phyloP scores from a whole-genome alignment of 768 basidiomycete genomes.

The Suillus subluteus region DNA sequence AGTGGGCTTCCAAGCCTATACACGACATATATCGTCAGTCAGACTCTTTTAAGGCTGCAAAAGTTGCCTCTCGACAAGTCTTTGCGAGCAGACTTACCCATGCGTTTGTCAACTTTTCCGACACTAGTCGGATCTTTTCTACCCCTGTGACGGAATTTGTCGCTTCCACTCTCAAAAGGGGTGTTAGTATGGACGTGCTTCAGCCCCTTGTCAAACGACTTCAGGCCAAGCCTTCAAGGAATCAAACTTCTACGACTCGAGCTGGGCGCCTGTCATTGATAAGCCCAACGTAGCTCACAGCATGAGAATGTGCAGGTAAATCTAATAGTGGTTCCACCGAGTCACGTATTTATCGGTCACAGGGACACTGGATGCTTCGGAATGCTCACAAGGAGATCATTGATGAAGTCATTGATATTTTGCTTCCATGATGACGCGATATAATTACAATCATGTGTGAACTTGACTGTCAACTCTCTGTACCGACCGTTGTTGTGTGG shows the following conservation, averaged over 20 bases:
- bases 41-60: conserved; percentile 13
- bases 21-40: conserved; percentile 18
- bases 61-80: conserved; percentile 14
- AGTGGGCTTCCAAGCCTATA: conserved; percentile 29
- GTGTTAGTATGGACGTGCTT: too few relatives aligned
- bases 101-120: conserved; percentile 23
- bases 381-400: conserved; percentile 24
- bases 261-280: conserved; percentile 28
- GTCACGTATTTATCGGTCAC: conserved; percentile 6
- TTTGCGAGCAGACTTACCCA: conserved; percentile 24
- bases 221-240: too few relatives aligned
- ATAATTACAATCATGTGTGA: conserved; percentile 10
- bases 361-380: conserved; percentile 42
- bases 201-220: too few relatives aligned
- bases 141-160: conserved; percentile 37
- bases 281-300: conserved; percentile 26
- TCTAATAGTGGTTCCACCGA: conserved; percentile 10
- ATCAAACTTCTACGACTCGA: conserved; percentile 30
- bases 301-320: conserved; percentile 39
- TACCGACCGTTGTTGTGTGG: too few relatives aligned
- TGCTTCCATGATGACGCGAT: conserved; percentile 27
- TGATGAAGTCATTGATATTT: conserved; percentile 26
- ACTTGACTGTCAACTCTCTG: neutral
- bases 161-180: conserved; percentile 32
- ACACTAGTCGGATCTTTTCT: too few relatives aligned